Evolutionary conservation across 768 basidiomycete genomes (phyloP).

Genomic region (Suillus placidus): DNA sequence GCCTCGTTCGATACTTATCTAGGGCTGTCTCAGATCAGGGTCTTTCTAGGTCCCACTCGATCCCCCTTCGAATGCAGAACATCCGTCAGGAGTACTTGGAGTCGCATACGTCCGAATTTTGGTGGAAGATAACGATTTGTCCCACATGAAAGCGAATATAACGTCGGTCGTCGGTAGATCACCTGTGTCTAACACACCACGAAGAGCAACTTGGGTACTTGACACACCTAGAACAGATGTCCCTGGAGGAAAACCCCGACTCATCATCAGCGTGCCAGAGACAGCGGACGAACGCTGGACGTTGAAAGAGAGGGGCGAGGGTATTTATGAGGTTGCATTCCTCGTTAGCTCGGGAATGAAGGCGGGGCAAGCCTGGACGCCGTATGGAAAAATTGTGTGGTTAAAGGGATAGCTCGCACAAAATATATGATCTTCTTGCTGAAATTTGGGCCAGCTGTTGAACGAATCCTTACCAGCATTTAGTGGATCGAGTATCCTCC

Average conservation of each 20-base stretch:
- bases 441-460: neutral
- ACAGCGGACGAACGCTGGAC: slow-evolving; percentile 40
- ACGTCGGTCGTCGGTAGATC: slow-evolving; percentile 49
- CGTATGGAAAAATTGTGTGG: slow-evolving; percentile 57
- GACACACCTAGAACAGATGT: slow-evolving; percentile 33
- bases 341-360: slow-evolving; percentile 36
- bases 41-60: slow-evolving; percentile 49
- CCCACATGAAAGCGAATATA: slow-evolving; percentile 40
- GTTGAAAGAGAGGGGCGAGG: slow-evolving; percentile 31
- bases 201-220: slow-evolving; percentile 45
- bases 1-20: neutral
- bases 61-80: slow-evolving; percentile 48
- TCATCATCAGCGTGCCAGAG: slow-evolving; percentile 42
- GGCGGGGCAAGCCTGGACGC: slow-evolving; percentile 41
- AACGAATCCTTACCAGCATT: neutral
- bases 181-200: slow-evolving; percentile 32
- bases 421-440: neutral
- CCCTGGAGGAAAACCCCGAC: slow-evolving; percentile 21
- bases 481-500: neutral
- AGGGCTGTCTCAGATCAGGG: neutral
- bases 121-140: slow-evolving; percentile 33
- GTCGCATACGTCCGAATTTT: slow-evolving; percentile 54
- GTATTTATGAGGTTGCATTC: slow-evolving; percentile 60
- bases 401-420: slow-evolving; percentile 2
- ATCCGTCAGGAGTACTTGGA: slow-evolving; percentile 53